Conservation (phyloP, 371 early-diverging fungal species). For the Entomophthora muscae region DNA sequence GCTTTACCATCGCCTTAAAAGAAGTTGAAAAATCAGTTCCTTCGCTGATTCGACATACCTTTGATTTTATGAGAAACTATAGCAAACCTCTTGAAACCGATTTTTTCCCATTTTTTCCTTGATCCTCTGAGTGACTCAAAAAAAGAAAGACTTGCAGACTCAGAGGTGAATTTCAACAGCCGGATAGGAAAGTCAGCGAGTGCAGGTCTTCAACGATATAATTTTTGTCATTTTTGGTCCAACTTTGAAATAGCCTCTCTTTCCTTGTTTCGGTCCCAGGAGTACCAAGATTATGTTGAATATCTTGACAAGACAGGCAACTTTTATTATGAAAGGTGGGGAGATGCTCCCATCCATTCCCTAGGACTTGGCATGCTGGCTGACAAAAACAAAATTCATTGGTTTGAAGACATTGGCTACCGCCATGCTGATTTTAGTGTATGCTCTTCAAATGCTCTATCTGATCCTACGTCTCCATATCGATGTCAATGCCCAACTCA, state of each 20-base stretch:
- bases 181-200: no score
- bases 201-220: constrained; percentile 46
- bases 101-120: no score
- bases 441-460: no score
- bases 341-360: constrained; percentile 52
- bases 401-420: constrained; percentile 82
- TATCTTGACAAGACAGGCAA: constrained; percentile 61
- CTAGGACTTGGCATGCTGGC: constrained; percentile 72
- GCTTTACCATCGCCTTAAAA: constrained; percentile 55
- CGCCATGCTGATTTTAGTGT: no score
- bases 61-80: no score
- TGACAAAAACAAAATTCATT: constrained; percentile 59
- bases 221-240: constrained; percentile 77
- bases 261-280: constrained; percentile 48
- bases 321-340: constrained; percentile 82
- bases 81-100: no score
- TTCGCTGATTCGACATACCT: no score
- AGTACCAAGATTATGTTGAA: constrained; percentile 61
- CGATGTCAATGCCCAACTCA: no score
- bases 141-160: no score
- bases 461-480: no score
- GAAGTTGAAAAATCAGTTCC: constrained; percentile 74
- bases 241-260: constrained; percentile 85
- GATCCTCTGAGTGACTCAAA: no score
- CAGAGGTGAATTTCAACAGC: no score